Conservation (phyloP, 2,329 filamentous ascomycete species). For the Penicillium capsulatum region DNA sequence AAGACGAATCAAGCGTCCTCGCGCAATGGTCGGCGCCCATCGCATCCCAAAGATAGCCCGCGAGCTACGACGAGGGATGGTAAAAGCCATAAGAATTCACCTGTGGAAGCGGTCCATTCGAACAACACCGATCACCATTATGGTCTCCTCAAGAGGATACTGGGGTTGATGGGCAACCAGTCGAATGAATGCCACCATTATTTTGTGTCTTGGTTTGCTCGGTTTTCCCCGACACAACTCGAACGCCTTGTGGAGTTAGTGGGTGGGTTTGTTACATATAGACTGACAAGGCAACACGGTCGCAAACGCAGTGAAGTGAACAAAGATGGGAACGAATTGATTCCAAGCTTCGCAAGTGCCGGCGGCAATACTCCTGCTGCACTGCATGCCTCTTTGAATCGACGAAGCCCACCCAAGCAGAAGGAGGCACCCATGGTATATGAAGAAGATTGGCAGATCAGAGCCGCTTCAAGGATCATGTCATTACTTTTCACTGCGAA, state of each 20-base stretch:
- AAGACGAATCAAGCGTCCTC: conserved; percentile 16
- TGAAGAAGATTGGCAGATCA: conserved; percentile 84
- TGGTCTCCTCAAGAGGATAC: conserved; percentile 76
- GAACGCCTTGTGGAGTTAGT: conserved; percentile 70
- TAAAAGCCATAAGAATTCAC: conserved; percentile 16
- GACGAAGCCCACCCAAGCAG: conserved; percentile 47
- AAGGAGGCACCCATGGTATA: conserved; percentile 56
- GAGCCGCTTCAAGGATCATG: conserved; percentile 73
- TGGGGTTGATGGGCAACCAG: conserved; percentile 74
- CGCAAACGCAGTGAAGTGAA: conserved; percentile 58
- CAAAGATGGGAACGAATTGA: conserved; percentile 54
- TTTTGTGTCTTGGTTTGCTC: conserved; percentile 73
- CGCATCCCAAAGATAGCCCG: conserved; percentile 22
- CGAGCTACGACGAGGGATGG: conserved; percentile 17
- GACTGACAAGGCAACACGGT: conserved; percentile 66
- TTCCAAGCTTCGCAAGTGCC: conserved; percentile 68
- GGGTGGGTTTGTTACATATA: conserved; percentile 74
- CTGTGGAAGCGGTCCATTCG: conserved; percentile 24
- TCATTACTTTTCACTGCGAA: conserved; percentile 79
- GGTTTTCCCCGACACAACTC: conserved; percentile 64
- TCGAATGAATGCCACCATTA: conserved; percentile 71
- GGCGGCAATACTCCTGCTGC: conserved; percentile 62
- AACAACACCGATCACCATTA: conserved; percentile 64
- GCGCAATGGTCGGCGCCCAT: conserved; percentile 28
- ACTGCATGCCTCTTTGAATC: conserved; percentile 70